Conservation (phyloP, 176 grass and related monocot species). For the Ampelocalamus luodianensis region DNA sequence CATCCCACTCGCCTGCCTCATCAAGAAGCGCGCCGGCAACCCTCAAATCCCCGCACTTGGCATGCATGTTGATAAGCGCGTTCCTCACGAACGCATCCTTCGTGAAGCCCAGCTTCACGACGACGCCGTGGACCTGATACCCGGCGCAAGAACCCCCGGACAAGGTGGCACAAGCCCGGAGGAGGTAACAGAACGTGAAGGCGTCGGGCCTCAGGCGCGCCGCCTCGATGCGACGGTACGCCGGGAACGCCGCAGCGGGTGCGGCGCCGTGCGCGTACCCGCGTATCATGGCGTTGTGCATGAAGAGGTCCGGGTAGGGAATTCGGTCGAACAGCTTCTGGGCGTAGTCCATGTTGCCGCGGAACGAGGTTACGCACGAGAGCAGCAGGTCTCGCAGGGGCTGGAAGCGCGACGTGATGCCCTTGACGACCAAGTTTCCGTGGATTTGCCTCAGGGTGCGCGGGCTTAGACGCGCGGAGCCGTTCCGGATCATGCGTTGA, state of each 20-base stretch:
- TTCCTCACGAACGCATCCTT: conserved; percentile 47
- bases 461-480: conserved; percentile 33
- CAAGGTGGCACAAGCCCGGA: conserved; percentile 40
- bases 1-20: conserved; percentile 20
- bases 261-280: conserved; percentile 25
- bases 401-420: conserved; percentile 21
- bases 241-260: not conserved
- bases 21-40: conserved; percentile 31
- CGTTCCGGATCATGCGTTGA: conserved; percentile 46
- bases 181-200: conserved; percentile 57
- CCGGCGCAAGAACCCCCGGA: not conserved
- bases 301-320: conserved; percentile 50
- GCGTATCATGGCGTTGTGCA: conserved; percentile 54
- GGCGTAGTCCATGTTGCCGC: conserved; percentile 50
- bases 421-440: conserved; percentile 41
- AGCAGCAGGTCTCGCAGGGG: conserved; percentile 43
- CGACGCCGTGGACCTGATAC: conserved; percentile 42
- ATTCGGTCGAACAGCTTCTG: conserved; percentile 54
- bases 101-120: conserved; percentile 48
- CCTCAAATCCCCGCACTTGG: conserved; percentile 47
- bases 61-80: conserved; percentile 53
- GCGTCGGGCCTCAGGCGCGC: conserved; percentile 11
- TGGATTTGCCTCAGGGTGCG: conserved; percentile 47
- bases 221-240: conserved; percentile 29
- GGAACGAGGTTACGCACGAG: conserved; percentile 9